Percentiles rank a stretch among this genome's conserved stretches.
Conservation (phyloP, 257 asterid genomes). For the Perilla frutescens region DNA sequence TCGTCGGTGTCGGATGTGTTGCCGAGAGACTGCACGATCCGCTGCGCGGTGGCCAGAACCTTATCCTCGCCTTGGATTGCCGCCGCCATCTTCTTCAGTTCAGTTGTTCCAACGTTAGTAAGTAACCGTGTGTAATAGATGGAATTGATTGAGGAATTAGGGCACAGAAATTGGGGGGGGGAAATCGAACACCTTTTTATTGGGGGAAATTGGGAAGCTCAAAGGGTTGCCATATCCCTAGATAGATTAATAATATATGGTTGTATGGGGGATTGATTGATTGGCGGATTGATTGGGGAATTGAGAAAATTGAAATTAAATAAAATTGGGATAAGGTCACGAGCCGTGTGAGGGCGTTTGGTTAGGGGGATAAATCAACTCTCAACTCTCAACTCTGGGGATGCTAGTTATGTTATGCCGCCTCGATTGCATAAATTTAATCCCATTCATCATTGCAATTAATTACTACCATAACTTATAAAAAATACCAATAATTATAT, state of each 20-base stretch:
- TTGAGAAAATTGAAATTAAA: background rate
- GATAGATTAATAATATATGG: background rate
- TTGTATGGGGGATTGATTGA: constrained; percentile 23
- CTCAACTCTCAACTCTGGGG: background rate
- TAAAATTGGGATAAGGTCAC: background rate
- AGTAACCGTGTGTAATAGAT: background rate
- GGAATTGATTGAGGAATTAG: constrained; percentile 35
- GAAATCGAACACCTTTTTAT: constrained; percentile 7
- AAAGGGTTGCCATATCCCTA: constrained; percentile 28
- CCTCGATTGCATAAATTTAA: constrained; percentile 10
- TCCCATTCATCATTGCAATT: too few relatives aligned
- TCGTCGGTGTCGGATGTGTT: constrained; percentile 72
- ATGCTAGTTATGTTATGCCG: constrained; percentile 23
- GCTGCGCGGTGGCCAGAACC: constrained; percentile 88
- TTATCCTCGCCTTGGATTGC: constrained; percentile 73
- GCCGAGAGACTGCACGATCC: constrained; percentile 85
- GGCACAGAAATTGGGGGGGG: constrained; percentile 41
- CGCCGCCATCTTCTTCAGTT: constrained; percentile 57
- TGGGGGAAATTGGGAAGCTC: constrained; percentile 18
- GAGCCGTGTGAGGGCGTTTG: constrained; percentile 25
- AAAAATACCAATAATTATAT: too few relatives aligned
- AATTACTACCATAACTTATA: background rate
- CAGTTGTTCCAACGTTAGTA: background rate
- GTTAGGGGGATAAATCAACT: constrained; percentile 7
- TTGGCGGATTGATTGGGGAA: constrained; percentile 19